These are phyloP conservation scores for Boletus tylopilopsis DNA, from an alignment of 768 basidiomycete species.

Conservation along the genomic window DNA sequence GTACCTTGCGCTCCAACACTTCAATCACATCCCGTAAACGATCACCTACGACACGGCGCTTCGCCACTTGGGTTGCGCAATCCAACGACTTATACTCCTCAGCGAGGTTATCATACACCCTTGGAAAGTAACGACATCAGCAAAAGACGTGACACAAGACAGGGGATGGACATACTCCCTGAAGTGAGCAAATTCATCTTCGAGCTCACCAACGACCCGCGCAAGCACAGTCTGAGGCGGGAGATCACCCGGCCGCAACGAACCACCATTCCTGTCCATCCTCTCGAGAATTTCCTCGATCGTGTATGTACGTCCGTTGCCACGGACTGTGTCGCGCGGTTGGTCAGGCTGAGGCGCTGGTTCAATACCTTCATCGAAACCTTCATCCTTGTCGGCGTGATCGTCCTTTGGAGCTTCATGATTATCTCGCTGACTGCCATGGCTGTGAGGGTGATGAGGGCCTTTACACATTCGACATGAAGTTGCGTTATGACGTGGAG, in stretches of 20 bases:
- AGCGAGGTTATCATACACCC: slow-evolving; percentile 86
- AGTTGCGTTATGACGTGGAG: slow-evolving; percentile 68
- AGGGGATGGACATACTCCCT: slow-evolving; percentile 62
- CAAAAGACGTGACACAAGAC: neutral
- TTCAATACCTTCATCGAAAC: slow-evolving; percentile 12
- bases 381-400: slow-evolving; percentile 13
- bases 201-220: slow-evolving; percentile 80
- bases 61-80: slow-evolving; percentile 72
- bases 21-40: slow-evolving; percentile 92
- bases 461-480: slow-evolving; percentile 65
- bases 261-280: slow-evolving; percentile 24
- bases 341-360: neutral
- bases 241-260: slow-evolving; percentile 32
- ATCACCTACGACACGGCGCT: slow-evolving; percentile 80
- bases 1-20: slow-evolving; percentile 85
- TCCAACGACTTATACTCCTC: slow-evolving; percentile 93
- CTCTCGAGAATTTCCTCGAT: slow-evolving; percentile 26
- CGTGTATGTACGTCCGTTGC: slow-evolving; percentile 6
- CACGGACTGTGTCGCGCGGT: slow-evolving; percentile 1
- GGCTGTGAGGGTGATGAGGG: slow-evolving; percentile 40
- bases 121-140: slow-evolving; percentile 32
- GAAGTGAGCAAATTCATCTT: slow-evolving; percentile 94
- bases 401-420: neutral
- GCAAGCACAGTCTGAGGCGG: slow-evolving; percentile 88
- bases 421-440: slow-evolving; percentile 39